A percentile compares a stretch with the other conserved stretches of the same genome.
Evolutionary conservation across 2,329 filamentous ascomycete species (phyloP).

Genomic region (Calonectria crousiana): DNA sequence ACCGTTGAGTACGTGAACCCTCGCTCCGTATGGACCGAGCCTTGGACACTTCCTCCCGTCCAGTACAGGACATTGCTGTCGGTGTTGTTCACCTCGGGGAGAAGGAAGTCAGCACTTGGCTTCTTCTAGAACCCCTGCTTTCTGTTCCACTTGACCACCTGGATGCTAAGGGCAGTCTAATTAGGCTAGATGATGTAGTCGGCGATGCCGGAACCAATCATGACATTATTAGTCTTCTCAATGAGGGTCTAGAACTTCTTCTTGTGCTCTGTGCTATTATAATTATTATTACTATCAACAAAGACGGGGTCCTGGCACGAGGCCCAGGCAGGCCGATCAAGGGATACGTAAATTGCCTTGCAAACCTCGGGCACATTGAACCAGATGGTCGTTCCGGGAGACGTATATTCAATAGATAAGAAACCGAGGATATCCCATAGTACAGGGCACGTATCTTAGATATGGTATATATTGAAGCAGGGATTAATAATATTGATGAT

Average conservation of each 20-base stretch:
- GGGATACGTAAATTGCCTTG: conserved; percentile 73
- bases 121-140: conserved; percentile 74
- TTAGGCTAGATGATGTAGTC: conserved; percentile 78
- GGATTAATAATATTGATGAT: conserved; percentile 74
- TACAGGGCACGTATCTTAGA: conserved; percentile 77
- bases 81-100: conserved; percentile 61
- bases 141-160: conserved; percentile 87
- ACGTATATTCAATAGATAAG: conserved; percentile 72
- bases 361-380: conserved; percentile 79
- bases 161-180: conserved; percentile 78
- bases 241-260: conserved; percentile 74
- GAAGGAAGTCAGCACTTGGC: conserved; percentile 68
- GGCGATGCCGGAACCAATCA: conserved; percentile 79
- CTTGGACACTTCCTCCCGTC: conserved; percentile 76
- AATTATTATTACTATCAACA: conserved; percentile 62
- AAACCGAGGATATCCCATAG: conserved; percentile 79
- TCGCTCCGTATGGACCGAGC: conserved; percentile 78
- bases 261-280: conserved; percentile 48
- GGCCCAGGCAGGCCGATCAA: conserved; percentile 58
- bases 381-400: conserved; percentile 69
- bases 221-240: conserved; percentile 77
- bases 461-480: conserved; percentile 80
- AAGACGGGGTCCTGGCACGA: conserved; percentile 62
- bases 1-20: conserved; percentile 79
- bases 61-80: conserved; percentile 54